A percentile compares a stretch with the other conserved stretches of the same genome.
These are phyloP conservation scores for Ilex asprella DNA, from an alignment of 257 asterid genomes.

Conservation along the genomic window DNA sequence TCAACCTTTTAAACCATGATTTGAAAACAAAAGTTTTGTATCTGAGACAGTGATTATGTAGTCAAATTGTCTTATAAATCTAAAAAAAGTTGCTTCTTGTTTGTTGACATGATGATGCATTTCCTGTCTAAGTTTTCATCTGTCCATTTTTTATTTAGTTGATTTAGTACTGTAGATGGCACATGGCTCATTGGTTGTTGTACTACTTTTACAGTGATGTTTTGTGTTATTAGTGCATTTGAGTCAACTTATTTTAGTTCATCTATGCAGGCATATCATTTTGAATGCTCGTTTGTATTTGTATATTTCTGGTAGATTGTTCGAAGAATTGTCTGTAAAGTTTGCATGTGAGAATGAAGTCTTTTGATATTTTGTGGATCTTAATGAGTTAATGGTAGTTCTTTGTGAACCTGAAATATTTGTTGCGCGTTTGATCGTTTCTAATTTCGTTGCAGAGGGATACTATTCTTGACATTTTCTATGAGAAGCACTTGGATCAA, in stretches of 20 bases:
- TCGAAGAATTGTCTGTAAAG: too few relatives aligned
- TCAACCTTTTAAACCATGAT: too few relatives aligned
- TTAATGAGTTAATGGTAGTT: too few relatives aligned
- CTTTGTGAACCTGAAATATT: not conserved
- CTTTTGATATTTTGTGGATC: not conserved
- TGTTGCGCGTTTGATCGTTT: not conserved
- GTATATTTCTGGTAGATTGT: too few relatives aligned
- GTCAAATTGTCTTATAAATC: too few relatives aligned
- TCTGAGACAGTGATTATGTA: too few relatives aligned
- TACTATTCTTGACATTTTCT: slow-evolving; percentile 69
- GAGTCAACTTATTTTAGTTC: not conserved
- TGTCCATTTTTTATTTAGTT: not conserved
- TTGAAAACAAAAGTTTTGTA: too few relatives aligned
- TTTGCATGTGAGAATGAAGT: slow-evolving; percentile 6
- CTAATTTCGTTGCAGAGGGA: slow-evolving; percentile 71
- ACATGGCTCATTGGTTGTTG: not conserved
- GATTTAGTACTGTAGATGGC: not conserved
- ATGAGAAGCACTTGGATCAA: slow-evolving; percentile 79
- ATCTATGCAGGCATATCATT: too few relatives aligned
- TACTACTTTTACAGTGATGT: not conserved
- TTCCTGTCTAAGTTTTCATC: not conserved
- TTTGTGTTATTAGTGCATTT: not conserved
- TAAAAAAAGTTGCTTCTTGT: not conserved
- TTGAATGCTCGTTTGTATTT: too few relatives aligned
- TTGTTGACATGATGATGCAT: not conserved